These are phyloP conservation scores for Favolaschia claudopus DNA, from an alignment of 768 basidiomycete species.

Conservation along the genomic window DNA sequence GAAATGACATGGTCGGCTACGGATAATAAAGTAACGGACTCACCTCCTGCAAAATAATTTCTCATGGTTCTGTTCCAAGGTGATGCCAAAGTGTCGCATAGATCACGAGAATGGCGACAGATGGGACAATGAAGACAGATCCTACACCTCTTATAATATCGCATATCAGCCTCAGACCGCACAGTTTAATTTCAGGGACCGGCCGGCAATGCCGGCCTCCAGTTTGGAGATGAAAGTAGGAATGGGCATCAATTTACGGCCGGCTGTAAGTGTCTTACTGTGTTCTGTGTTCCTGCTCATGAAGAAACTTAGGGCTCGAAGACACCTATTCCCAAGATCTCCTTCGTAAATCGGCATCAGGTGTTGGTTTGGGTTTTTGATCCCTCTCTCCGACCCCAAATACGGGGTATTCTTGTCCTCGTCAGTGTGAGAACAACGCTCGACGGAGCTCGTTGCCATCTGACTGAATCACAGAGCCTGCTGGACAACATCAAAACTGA, in stretches of 20 bases:
- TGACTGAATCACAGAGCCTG: neutral
- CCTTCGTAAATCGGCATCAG: too few species aligned
- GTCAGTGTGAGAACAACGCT: neutral
- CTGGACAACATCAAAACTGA: neutral
- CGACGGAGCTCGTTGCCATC: neutral
- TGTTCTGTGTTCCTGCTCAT: too few species aligned
- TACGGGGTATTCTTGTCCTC: constrained; percentile 7
- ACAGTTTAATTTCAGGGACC: neutral
- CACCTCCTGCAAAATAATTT: too few species aligned
- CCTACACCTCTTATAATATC: constrained; percentile 3
- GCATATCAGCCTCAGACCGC: neutral
- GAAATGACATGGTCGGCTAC: neutral
- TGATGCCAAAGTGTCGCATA: constrained; percentile 4
- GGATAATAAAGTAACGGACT: neutral
- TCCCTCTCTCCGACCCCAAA: too few species aligned
- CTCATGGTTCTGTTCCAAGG: neutral
- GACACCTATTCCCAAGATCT: too few species aligned
- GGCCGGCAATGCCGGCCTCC: neutral
- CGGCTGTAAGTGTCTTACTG: constrained; percentile 1
- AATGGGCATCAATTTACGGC: constrained; percentile 4
- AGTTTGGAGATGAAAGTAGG: constrained; percentile 6
- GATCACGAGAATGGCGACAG: neutral
- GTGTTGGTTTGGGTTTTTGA: too few species aligned
- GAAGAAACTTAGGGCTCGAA: too few species aligned
- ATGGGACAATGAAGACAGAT: constrained; percentile 3